These are phyloP conservation scores for Lanmaoa rubissima DNA, from an alignment of 768 basidiomycete species.

Conservation along the genomic window DNA sequence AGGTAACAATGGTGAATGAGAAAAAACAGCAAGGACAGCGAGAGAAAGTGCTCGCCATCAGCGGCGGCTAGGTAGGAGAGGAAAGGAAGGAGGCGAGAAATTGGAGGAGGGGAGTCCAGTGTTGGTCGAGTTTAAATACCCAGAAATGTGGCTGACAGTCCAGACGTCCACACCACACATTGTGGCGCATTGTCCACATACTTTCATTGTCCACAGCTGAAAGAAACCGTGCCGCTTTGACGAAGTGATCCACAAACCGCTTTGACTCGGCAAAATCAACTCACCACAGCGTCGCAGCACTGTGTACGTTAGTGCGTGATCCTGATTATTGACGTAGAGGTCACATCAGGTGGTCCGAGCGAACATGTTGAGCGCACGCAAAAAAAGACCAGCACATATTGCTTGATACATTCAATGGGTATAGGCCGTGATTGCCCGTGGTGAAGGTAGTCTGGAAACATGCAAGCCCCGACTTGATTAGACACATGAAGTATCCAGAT, in stretches of 20 bases:
- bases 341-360: neutral
- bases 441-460: neutral
- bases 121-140: constrained; percentile 11
- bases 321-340: neutral
- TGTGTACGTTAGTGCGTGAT: neutral
- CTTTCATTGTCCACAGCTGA: neutral
- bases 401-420: neutral
- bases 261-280: neutral
- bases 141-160: constrained; percentile 7
- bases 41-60: neutral
- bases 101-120: neutral
- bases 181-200: constrained; percentile 3
- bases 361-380: neutral
- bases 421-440: neutral
- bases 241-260: neutral
- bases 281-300: neutral
- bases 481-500: neutral
- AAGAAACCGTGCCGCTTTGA: neutral
- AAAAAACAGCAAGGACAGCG: neutral
- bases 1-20: neutral
- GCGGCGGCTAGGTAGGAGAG: neutral
- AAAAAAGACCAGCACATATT: neutral
- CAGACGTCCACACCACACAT: neutral
- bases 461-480: too few species aligned
- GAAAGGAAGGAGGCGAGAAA: neutral